These are phyloP conservation scores for Flaveria brownii DNA, from an alignment of 129 eudicot species.

Conservation along the genomic window DNA sequence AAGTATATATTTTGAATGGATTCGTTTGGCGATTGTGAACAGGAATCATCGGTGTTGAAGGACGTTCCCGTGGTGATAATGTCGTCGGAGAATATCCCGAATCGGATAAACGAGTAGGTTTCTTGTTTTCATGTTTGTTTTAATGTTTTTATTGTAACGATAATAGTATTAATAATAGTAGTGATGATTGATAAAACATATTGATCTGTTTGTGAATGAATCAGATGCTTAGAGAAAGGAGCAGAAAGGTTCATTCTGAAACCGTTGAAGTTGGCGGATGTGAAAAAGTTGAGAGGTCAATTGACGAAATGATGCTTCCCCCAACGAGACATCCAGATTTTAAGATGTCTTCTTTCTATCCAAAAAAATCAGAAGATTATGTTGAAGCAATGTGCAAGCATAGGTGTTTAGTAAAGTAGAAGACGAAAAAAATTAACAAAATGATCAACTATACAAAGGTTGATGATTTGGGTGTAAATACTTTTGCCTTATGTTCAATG, in stretches of 20 bases:
- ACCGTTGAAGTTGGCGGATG: conserved; percentile 8
- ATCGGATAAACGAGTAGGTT: conserved; percentile 62
- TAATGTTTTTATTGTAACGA: no score
- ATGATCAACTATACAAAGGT: neutral
- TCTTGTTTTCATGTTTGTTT: no score
- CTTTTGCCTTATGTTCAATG: neutral
- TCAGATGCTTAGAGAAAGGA: conserved; percentile 11
- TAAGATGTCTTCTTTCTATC: no score
- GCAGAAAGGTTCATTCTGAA: conserved; percentile 11
- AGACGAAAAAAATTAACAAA: neutral
- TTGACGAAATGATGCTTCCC: neutral
- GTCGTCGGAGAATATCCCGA: conserved; percentile 85
- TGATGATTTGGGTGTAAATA: neutral
- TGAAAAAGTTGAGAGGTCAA: neutral
- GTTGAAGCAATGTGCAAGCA: no score
- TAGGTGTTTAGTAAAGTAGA: no score
- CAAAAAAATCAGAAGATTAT: no score
- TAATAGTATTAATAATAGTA: neutral
- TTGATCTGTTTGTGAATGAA: neutral
- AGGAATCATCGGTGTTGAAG: conserved; percentile 74
- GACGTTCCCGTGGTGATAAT: conserved; percentile 81
- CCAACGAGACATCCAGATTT: no score
- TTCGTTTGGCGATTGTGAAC: conserved; percentile 17
- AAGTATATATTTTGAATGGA: neutral
- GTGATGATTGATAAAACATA: neutral